Conservation (phyloP, 2,329 filamentous ascomycete genomes). For the Alternaria tenuissima region DNA sequence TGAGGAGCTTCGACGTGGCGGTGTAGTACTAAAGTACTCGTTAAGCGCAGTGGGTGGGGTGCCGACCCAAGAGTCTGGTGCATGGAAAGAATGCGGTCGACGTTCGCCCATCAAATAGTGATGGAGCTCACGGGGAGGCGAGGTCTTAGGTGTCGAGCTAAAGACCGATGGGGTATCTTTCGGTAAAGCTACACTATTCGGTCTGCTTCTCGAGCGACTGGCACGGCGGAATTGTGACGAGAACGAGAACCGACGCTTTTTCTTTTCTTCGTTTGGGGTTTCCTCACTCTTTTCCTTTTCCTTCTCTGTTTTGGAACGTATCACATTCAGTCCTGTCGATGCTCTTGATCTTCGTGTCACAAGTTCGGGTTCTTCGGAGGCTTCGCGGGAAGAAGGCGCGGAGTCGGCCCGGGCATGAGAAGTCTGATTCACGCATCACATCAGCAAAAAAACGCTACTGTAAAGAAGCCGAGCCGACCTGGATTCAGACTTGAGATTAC, state of each 20-base stretch:
- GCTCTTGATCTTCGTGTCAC: conserved; percentile 26
- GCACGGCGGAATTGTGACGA: conserved; percentile 47
- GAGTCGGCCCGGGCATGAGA: conserved; percentile 31
- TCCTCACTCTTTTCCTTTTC: conserved; percentile 21
- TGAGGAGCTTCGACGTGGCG: conserved; percentile 9
- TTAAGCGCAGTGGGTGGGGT: conserved; percentile 13
- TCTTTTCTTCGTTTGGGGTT: conserved; percentile 33
- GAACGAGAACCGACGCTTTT: conserved; percentile 42
- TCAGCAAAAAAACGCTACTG: conserved; percentile 42
- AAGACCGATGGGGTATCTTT: conserved; percentile 19
- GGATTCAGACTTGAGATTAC: conserved; percentile 28
- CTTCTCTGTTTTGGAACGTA: conserved; percentile 17
- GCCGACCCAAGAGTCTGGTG: conserved; percentile 40
- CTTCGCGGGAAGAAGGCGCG: conserved; percentile 40
- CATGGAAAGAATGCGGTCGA: conserved; percentile 43
- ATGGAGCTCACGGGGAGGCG: conserved; percentile 36
- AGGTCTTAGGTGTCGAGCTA: conserved; percentile 27
- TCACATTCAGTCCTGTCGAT: conserved; percentile 17
- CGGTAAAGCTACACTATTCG: conserved; percentile 40
- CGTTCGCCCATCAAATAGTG: conserved; percentile 19
- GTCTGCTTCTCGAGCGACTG: conserved; percentile 42
- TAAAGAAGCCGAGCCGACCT: conserved; percentile 1
- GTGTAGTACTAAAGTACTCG: conserved; percentile 21
- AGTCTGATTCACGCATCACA: conserved; percentile 48
- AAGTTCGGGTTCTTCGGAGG: conserved; percentile 43